These are phyloP conservation scores for Talaromyces sp. DNA, from an alignment of 2,329 filamentous ascomycete genomes.

Conservation along the genomic window DNA sequence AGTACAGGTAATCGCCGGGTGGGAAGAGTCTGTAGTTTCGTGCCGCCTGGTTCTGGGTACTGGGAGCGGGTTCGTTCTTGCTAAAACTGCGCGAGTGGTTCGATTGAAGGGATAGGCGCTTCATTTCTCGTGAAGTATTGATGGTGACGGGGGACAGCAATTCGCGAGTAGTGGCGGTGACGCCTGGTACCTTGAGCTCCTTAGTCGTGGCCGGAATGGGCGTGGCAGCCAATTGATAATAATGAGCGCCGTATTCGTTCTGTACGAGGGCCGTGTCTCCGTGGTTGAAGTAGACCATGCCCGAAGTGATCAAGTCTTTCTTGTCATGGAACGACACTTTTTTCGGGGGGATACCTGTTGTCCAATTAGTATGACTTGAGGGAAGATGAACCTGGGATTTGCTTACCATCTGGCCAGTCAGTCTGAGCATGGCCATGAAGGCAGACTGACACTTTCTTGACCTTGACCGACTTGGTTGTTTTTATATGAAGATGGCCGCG, in stretches of 20 bases:
- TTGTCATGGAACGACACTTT: conserved; percentile 81
- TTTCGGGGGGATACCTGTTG: conserved; percentile 70
- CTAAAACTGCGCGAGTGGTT: conserved; percentile 80
- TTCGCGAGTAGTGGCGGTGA: conserved; percentile 28
- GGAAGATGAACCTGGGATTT: not conserved
- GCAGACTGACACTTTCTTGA: conserved; percentile 84
- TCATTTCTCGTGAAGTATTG: conserved; percentile 46
- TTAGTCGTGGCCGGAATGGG: conserved; percentile 23
- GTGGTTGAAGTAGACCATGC: conserved; percentile 86
- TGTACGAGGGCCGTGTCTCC: conserved; percentile 45
- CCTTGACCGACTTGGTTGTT: conserved; percentile 83
- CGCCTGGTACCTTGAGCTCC: conserved; percentile 17
- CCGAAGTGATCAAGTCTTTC: conserved; percentile 77
- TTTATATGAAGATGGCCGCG: conserved; percentile 77
- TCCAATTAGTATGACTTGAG: not conserved
- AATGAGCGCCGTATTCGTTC: conserved; percentile 58
- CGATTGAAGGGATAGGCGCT: conserved; percentile 72
- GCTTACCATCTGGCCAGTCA: conserved; percentile 82
- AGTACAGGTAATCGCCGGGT: conserved; percentile 67
- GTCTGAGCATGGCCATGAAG: conserved; percentile 81
- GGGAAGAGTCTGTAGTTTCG: conserved; percentile 85
- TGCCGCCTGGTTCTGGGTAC: conserved; percentile 55
- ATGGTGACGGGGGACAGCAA: conserved; percentile 38
- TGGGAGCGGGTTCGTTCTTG: conserved; percentile 63
- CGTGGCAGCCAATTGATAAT: conserved; percentile 50